A percentile compares a stretch with the other conserved stretches of the same genome.
These are phyloP conservation scores for Lycium barbarum DNA, from an alignment of 257 asterid species.

Conservation along the genomic window DNA sequence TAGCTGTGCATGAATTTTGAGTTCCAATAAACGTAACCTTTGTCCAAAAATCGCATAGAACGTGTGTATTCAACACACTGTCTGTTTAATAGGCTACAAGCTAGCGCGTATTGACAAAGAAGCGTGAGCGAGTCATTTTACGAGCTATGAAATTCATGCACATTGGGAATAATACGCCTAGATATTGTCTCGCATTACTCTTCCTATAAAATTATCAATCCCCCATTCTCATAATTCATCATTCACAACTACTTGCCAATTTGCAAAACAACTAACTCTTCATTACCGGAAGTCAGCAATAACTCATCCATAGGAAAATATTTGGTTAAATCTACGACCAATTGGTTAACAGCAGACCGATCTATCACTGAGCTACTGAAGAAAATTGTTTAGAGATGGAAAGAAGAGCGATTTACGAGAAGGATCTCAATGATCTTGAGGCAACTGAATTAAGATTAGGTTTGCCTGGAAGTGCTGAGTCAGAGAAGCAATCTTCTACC, in stretches of 20 bases:
- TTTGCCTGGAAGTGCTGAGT: conserved; percentile 69
- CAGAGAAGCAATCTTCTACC: conserved; percentile 43
- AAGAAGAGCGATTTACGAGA: conserved; percentile 41
- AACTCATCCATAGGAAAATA: not conserved
- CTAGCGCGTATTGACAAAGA: conserved; percentile 1
- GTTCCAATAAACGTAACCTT: conserved; percentile 25
- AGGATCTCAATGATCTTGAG: conserved; percentile 57
- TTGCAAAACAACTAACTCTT: not conserved
- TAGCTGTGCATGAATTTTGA: conserved; percentile 30
- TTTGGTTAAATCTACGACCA: not conserved
- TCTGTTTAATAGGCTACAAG: not conserved
- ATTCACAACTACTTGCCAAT: conserved; percentile 17
- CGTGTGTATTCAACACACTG: conserved; percentile 12
- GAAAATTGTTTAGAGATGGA: not conserved
- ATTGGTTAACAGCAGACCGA: not conserved
- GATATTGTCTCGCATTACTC: conserved; percentile 5
- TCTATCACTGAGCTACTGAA: too few relatives aligned
- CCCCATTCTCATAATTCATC: conserved; percentile 32
- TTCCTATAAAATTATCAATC: conserved; percentile 34
- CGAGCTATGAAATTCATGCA: conserved; percentile 34
- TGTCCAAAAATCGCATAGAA: not conserved
- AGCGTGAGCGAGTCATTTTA: conserved; percentile 11
- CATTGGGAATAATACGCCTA: conserved; percentile 31
- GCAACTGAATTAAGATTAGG: conserved; percentile 81
- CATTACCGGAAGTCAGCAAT: not conserved